Conservation (phyloP, 2,329 filamentous ascomycete genomes). For the Cryphonectria naterciae region DNA sequence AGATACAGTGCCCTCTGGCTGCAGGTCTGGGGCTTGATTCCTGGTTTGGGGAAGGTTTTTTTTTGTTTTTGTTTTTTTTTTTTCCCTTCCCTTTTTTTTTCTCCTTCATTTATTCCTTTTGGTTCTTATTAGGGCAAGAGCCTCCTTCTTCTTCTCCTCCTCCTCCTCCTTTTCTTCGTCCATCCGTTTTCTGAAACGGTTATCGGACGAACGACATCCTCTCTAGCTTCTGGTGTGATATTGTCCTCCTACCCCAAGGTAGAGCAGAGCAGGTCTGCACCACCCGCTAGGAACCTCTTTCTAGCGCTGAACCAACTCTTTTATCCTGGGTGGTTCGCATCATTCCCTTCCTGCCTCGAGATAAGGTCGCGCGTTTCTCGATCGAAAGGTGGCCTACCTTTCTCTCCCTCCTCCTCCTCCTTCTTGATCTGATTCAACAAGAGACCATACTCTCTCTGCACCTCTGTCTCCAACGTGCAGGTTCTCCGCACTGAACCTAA, state of each 20-base stretch:
- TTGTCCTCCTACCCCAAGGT: background rate
- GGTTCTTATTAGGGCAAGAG: background rate
- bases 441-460: background rate
- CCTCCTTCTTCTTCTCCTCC: background rate
- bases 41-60: background rate
- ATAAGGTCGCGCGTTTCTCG: background rate
- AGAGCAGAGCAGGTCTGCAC: background rate
- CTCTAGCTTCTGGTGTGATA: background rate
- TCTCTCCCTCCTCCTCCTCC: background rate
- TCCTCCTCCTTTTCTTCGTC: background rate
- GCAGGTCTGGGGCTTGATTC: background rate
- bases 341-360: background rate
- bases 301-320: background rate
- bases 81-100: background rate
- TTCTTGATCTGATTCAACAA: background rate
- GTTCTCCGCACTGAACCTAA: background rate
- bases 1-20: background rate
- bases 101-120: background rate
- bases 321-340: background rate
- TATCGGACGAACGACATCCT: background rate
- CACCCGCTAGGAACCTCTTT: background rate
- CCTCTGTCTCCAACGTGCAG: background rate
- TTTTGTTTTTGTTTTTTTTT: background rate
- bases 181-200: background rate
- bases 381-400: background rate